Evolutionary conservation across 441 rosid genomes (phyloP), one percentile per base, ranked within the genome.

Genomic region (Erodium moschatum): DNA sequence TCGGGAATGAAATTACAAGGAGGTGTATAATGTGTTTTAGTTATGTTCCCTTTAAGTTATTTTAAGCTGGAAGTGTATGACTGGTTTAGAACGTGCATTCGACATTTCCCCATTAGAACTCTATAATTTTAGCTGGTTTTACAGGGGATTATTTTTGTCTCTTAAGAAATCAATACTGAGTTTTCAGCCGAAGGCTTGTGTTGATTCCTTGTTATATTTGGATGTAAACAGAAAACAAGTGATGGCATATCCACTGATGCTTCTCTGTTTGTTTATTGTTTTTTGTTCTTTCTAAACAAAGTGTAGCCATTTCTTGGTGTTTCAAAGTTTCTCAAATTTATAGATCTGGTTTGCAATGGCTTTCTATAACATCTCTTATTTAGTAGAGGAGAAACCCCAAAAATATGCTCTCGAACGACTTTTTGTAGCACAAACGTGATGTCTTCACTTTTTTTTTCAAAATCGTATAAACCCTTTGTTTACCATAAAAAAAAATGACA

Each of bases 81-180:
- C 68, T 54, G 68, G 21, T 50, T 71, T 69, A 42, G 68, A 74
- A 56, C 44, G 72, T 66, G 48, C 46, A 65, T 46, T 69, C 18
- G 70, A 56, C 20, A 44, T 15, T 54, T 27, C 9, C 67, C 33
- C 33, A 12, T 19, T 70, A 70, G 74, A 61, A 40, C 31, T 27
- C 5, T 48, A 29, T 31, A 1, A 35, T 27, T 38, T 31, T 13
- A 35, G 65, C 60, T 13, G 54, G 61, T 63, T 50, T 69, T 42
- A 42, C 33, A 21, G 19, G 19, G 31, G 64, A 71, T 27, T 42
- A 50, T 16, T 20, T 6, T 60, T 42, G 60, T 20, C 54, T 70
- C 13, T 29, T 40, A 12, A 20, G 69, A 40, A 29, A 33, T 12
- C 24, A 35, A 31, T 58, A 67, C 48, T 12, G 61, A 67, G 15